phyloP scores from a whole-genome alignment of 1,284 basidiomycete genomes.

The Pseudozyma sp. region DNA sequence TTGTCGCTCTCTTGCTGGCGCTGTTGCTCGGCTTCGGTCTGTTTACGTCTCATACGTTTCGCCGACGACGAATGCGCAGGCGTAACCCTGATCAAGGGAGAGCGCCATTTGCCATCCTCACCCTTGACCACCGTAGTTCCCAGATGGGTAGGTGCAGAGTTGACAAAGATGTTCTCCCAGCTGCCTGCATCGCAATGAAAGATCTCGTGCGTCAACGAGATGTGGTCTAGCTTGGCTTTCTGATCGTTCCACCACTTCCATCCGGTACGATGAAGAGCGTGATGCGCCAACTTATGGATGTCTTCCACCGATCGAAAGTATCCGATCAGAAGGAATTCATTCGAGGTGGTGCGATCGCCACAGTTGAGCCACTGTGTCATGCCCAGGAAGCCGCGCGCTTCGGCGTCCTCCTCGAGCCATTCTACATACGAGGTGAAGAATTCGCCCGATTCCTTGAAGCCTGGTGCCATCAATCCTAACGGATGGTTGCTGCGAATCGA shows the following conservation, averaged over 20 bases:
- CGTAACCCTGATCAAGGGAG: slow-evolving; percentile 19
- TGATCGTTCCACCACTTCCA: slow-evolving; percentile 41
- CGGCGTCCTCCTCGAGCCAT: slow-evolving; percentile 30
- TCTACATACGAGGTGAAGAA: slow-evolving; percentile 21
- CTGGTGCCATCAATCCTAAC: slow-evolving; percentile 25
- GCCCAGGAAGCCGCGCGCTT: slow-evolving; percentile 30
- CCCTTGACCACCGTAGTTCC: slow-evolving; percentile 21
- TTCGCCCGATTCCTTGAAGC: slow-evolving; percentile 25
- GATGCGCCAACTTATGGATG: slow-evolving; percentile 28
- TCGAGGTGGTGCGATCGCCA: slow-evolving; percentile 18
- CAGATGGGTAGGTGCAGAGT: slow-evolving; percentile 28
- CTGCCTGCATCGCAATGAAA: slow-evolving; percentile 13
- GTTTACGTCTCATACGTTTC: slow-evolving; percentile 23
- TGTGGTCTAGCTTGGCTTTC: slow-evolving; percentile 15
- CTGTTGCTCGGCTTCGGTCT: slow-evolving; percentile 18
- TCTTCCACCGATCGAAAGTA: slow-evolving; percentile 36
- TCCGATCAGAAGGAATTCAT: slow-evolving; percentile 28
- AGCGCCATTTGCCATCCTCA: slow-evolving; percentile 25
- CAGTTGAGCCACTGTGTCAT: slow-evolving; percentile 39
- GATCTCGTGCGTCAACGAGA: slow-evolving; percentile 36
- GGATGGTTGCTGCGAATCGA: slow-evolving; percentile 26
- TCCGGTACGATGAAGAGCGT: slow-evolving; percentile 15
- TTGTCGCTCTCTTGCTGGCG: slow-evolving; percentile 21
- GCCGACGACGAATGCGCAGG: slow-evolving; percentile 14
- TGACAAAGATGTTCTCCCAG: slow-evolving; percentile 34